These are phyloP conservation scores for Ambrosia artemisiifolia DNA, from an alignment of 129 eudicot genomes.

Conservation along the genomic window DNA sequence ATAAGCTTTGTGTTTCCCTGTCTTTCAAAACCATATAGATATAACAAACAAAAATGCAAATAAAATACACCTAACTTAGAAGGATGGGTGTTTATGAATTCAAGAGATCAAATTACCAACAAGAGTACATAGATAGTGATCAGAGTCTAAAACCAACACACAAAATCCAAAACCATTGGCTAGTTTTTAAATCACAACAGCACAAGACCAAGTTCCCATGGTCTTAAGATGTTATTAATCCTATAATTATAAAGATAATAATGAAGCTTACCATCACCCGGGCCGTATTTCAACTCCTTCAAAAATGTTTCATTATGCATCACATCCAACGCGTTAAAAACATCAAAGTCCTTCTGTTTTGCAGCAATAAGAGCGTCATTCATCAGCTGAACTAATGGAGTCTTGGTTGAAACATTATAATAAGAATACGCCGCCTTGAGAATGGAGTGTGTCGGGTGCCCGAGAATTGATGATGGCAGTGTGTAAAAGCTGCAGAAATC, in stretches of 20 bases:
- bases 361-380: slow-evolving; percentile 58
- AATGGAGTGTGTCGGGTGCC: slow-evolving; percentile 44
- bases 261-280: slow-evolving; percentile 51
- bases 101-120: slow-evolving; percentile 17
- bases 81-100: slow-evolving; percentile 8
- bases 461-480: slow-evolving; percentile 54
- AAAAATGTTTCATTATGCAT: slow-evolving; percentile 47
- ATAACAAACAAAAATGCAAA: slow-evolving; percentile 2
- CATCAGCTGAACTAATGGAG: slow-evolving; percentile 58
- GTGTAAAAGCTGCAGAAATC: slow-evolving; percentile 61
- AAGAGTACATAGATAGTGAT: slow-evolving; percentile 15
- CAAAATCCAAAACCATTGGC: slow-evolving; percentile 15
- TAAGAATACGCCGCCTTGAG: slow-evolving; percentile 59
- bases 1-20: background rate
- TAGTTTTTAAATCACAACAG: slow-evolving; percentile 32
- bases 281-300: slow-evolving; percentile 52
- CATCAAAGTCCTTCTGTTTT: slow-evolving; percentile 53
- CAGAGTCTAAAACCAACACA: slow-evolving; percentile 12
- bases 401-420: slow-evolving; percentile 51
- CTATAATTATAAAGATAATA: slow-evolving; percentile 47
- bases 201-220: slow-evolving; percentile 52
- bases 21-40: slow-evolving; percentile 5
- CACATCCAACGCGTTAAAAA: slow-evolving; percentile 58
- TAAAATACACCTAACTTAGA: background rate
- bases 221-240: slow-evolving; percentile 29